Conservation (phyloP, 768 basidiomycete genomes). For the Phylloporus sp. region DNA sequence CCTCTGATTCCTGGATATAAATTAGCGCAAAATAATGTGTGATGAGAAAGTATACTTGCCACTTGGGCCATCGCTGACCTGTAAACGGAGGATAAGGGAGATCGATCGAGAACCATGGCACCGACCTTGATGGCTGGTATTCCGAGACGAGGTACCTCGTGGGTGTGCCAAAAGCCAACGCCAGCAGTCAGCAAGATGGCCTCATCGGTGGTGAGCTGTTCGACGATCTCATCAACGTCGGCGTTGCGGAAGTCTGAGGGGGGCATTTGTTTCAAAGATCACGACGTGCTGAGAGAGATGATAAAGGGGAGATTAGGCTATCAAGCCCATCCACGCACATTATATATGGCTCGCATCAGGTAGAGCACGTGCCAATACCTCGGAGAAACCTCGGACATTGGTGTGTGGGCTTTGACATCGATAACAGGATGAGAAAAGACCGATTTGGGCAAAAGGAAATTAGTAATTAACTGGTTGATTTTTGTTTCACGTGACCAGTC, state of each 20-base stretch:
- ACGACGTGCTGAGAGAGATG: constrained; percentile 1
- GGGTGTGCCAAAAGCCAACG: constrained; percentile 77
- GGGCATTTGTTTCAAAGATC: constrained; percentile 40
- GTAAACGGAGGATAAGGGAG: constrained; percentile 1
- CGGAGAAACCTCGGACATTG: background rate
- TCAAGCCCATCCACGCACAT: constrained; percentile 1
- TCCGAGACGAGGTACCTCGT: constrained; percentile 58
- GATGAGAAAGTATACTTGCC: constrained; percentile 36
- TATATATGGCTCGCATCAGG: background rate
- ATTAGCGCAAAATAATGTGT: background rate
- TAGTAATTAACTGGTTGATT: constrained; percentile 22
- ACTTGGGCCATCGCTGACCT: constrained; percentile 81
- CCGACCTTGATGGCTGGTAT: constrained; percentile 66
- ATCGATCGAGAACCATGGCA: background rate
- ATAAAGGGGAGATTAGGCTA: background rate
- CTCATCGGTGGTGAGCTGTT: constrained; percentile 69
- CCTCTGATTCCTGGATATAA: constrained; percentile 48
- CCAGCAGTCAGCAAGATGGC: constrained; percentile 70
- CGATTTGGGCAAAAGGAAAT: no score
- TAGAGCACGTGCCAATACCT: constrained; percentile 16
- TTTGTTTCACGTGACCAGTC: constrained; percentile 24
- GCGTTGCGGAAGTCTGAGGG: constrained; percentile 69
- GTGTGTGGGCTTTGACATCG: no score
- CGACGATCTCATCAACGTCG: constrained; percentile 55
- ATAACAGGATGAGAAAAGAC: no score